phyloP scores from a whole-genome alignment of 352 stramenopile species.

The Chrysophaeum taylorii region DNA sequence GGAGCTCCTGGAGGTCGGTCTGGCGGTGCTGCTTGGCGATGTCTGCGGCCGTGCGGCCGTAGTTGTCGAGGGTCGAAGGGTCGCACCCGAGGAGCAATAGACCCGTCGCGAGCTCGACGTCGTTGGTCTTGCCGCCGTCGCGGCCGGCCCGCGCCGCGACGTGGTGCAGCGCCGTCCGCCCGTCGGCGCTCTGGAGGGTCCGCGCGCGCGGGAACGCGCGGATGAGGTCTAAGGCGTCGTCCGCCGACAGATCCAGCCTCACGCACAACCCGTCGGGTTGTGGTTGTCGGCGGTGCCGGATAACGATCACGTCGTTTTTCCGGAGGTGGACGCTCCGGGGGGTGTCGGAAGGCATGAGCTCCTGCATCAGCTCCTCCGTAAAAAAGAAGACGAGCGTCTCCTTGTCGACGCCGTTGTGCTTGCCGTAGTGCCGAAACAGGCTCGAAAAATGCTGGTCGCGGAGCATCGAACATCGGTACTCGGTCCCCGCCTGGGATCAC shows the following conservation, averaged over 20 bases:
- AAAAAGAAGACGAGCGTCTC: constrained; percentile 96
- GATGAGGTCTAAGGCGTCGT: not conserved
- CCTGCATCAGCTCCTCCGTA: constrained; percentile 48
- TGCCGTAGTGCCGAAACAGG: constrained; percentile 95
- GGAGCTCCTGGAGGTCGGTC: not conserved
- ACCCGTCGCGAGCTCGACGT: not conserved
- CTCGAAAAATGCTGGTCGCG: constrained; percentile 94
- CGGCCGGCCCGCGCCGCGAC: not conserved
- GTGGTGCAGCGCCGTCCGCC: constrained; percentile 6
- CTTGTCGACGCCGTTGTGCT: constrained; percentile 90
- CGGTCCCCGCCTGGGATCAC: not conserved
- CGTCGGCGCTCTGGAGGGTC: not conserved
- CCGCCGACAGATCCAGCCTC: not conserved
- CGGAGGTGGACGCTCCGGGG: constrained; percentile 10
- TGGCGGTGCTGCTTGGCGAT: not conserved
- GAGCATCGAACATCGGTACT: constrained; percentile 79
- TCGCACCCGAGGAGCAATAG: constrained; percentile 7
- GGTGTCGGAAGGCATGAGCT: constrained; percentile 11
- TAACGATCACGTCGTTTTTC: constrained; percentile 14
- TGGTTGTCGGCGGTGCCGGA: not conserved
- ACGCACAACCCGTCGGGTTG: not conserved
- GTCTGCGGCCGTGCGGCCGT: not conserved
- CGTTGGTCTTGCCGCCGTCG: not conserved
- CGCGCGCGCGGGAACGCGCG: not conserved
- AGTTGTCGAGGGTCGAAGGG: not conserved